These are phyloP conservation scores for Lentinula detonsa DNA, from an alignment of 768 basidiomycete genomes.

Conservation along the genomic window DNA sequence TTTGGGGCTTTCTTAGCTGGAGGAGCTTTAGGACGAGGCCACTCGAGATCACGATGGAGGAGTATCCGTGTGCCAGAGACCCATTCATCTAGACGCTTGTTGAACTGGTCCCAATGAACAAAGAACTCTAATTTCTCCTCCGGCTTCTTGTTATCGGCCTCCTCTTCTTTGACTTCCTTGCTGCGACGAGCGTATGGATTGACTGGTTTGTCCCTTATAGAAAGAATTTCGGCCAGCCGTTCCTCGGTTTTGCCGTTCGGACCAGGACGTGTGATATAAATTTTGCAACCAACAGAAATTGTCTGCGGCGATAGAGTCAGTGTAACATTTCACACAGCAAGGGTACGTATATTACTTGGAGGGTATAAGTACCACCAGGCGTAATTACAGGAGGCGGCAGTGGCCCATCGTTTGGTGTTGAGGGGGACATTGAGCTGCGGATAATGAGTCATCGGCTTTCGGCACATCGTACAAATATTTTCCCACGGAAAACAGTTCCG, in stretches of 20 bases:
- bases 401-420: slow-evolving; percentile 31
- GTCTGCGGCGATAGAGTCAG: slow-evolving; percentile 44
- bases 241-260: slow-evolving; percentile 76
- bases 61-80: slow-evolving; percentile 84
- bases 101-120: slow-evolving; percentile 98
- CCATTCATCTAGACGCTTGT: slow-evolving; percentile 99
- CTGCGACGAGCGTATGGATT: slow-evolving; percentile 51
- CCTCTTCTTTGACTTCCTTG: slow-evolving; percentile 36
- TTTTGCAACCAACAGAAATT: slow-evolving; percentile 90
- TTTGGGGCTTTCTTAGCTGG: slow-evolving; percentile 48
- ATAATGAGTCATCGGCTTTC: not conserved
- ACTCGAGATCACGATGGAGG: slow-evolving; percentile 82
- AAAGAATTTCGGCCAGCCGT: slow-evolving; percentile 92
- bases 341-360: slow-evolving; percentile 50
- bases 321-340: slow-evolving; percentile 12
- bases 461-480: not conserved
- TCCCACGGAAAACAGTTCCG: not conserved
- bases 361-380: slow-evolving; percentile 68
- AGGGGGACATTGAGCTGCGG: slow-evolving; percentile 19
- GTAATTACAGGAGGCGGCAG: slow-evolving; percentile 57
- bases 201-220: slow-evolving; percentile 82
- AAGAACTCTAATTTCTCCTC: slow-evolving; percentile 92
- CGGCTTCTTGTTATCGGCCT: slow-evolving; percentile 32
- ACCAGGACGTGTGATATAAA: slow-evolving; percentile 74
- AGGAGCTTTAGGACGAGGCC: slow-evolving; percentile 83